A percentile compares a stretch with the other conserved stretches of the same genome.
These are phyloP conservation scores for Penicillium sp. DNA, from an alignment of 2,329 filamentous ascomycete genomes.

Conservation along the genomic window DNA sequence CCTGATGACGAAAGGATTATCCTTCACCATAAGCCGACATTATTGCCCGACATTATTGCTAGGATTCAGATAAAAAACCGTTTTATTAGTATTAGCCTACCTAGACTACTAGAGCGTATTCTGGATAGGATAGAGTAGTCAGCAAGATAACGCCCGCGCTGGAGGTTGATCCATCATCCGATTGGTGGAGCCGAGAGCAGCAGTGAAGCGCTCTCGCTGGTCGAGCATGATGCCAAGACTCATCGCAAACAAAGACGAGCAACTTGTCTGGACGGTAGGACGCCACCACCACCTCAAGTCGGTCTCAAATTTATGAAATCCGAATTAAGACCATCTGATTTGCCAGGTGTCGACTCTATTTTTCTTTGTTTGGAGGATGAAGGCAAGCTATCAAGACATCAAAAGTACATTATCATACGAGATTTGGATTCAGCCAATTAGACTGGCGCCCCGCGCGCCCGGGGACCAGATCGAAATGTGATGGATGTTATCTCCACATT, in stretches of 20 bases:
- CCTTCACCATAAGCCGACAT: too few species aligned
- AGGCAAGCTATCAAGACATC: neutral
- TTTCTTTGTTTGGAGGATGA: neutral
- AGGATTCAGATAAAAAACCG: too few species aligned
- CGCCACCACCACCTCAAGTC: neutral
- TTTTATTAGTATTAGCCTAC: neutral
- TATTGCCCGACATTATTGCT: too few species aligned
- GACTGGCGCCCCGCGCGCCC: neutral
- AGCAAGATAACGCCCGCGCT: neutral
- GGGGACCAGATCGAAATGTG: neutral
- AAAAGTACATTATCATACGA: neutral
- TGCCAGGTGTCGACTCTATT: neutral
- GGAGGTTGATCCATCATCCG: too few species aligned
- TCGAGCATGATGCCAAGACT: neutral
- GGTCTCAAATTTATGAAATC: neutral
- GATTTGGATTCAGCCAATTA: neutral
- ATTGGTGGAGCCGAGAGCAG: too few species aligned
- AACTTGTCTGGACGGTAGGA: neutral
- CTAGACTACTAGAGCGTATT: neutral
- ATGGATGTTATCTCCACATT: neutral
- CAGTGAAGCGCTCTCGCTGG: too few species aligned
- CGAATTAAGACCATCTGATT: neutral
- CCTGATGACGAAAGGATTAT: too few species aligned
- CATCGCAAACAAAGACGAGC: neutral
- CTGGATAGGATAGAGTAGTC: neutral